Evolutionary conservation across 2,329 filamentous ascomycete species (phyloP), one percentile per base, ranked within the genome.

Genomic region (Ophiocordyceps camponoti-floridani): DNA sequence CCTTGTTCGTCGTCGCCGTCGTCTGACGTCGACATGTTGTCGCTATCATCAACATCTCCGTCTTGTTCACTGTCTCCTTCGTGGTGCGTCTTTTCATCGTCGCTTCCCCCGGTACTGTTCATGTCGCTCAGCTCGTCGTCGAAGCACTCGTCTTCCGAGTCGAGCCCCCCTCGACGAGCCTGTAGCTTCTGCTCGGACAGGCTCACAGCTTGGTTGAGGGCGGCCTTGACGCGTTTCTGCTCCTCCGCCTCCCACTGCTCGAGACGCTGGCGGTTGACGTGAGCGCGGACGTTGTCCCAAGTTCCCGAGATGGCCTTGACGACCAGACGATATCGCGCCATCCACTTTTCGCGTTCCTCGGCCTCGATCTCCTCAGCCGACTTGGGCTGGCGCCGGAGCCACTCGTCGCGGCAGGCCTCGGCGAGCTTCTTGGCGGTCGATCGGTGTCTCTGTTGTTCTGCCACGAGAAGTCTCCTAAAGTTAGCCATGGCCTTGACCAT

Each of bases 401-500:
- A 88, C 56, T 81, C 80, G 13, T 85, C 82, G 44, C 80, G 69
- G 53, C 84, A 85, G 41, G 84, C 81, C 54, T 84, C 77, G 1
- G 89, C 89, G 44, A 93, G 62, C 44, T 77, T 76, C 59, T 87
- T 94, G 1, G 89, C 89, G 3, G 73, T 69, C n/a, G 74, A 69
- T 33, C 77, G 77, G 60, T 96, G 89, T 12, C 79, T 72, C 49
- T 76, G 75, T 52, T 87, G 83, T 59, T 98, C 91, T 46, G 77
- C 75, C 3, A 80, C 63, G 64, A 96, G 75, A 33, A 96, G 69
- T 53, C 79, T 83, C 42, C 84, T 78, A 53, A 96, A 89, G 52
- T 88, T 82, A 12, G 81, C 57, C 47, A 83, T 80, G 48, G 94
- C 88, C 42, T 80, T 79, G 41, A 83, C 69, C 44, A 96, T 70